A percentile compares a stretch with the other conserved stretches of the same genome.
phyloP scores from a whole-genome alignment of 768 basidiomycete species.

The Wakefieldia striispora region DNA sequence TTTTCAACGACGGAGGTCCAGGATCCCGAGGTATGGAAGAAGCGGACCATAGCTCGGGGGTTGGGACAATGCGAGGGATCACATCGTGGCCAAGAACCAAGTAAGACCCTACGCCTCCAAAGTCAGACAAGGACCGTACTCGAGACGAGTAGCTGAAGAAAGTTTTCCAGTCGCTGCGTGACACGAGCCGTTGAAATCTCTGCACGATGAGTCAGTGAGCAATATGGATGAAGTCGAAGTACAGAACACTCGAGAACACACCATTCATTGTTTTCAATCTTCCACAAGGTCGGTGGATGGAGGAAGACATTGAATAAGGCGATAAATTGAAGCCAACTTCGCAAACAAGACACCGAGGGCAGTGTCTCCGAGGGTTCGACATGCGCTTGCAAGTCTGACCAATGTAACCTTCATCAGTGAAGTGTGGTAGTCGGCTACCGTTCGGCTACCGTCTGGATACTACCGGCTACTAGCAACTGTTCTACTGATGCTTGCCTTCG shows the following conservation, averaged over 20 bases:
- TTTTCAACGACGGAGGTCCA: slow-evolving; percentile 17
- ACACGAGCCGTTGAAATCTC: slow-evolving; percentile 25
- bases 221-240: neutral
- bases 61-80: too few species aligned
- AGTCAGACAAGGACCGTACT: slow-evolving; percentile 13
- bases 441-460: too few species aligned
- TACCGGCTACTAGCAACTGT: too few species aligned
- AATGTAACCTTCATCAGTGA: slow-evolving; percentile 10
- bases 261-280: slow-evolving; percentile 6
- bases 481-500: too few species aligned
- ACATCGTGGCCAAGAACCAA: slow-evolving; percentile 15
- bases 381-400: slow-evolving; percentile 27
- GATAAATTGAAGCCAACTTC: slow-evolving; percentile 15
- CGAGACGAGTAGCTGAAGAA: slow-evolving; percentile 29
- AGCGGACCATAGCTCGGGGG: slow-evolving; percentile 23
- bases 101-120: neutral
- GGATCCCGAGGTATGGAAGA: slow-evolving; percentile 19
- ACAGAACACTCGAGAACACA: neutral
- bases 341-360: slow-evolving; percentile 29
- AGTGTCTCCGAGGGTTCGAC: slow-evolving; percentile 14
- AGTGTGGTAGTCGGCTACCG: too few species aligned
- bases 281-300: slow-evolving; percentile 28
- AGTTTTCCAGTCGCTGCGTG: slow-evolving; percentile 25
- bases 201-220: slow-evolving; percentile 10
- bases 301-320: slow-evolving; percentile 14